These are phyloP conservation scores for Lepiota subincarnata DNA, from an alignment of 768 basidiomycete genomes.

Conservation along the genomic window DNA sequence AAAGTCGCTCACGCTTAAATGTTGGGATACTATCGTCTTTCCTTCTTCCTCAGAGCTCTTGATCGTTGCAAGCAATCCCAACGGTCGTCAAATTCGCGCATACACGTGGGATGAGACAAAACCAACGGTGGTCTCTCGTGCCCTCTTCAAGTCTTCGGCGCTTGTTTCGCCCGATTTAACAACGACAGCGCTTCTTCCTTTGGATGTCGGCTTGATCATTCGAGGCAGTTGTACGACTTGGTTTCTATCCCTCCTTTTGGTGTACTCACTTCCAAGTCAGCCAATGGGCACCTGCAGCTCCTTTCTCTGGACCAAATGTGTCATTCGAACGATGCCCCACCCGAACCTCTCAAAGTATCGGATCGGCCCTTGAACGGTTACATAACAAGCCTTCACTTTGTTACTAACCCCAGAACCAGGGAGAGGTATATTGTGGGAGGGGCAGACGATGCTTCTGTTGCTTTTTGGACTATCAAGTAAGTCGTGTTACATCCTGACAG, in stretches of 20 bases:
- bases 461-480: constrained; percentile 68
- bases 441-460: constrained; percentile 72
- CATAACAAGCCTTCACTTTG: constrained; percentile 48
- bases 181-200: constrained; percentile 32
- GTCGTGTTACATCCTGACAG: constrained; percentile 15
- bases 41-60: constrained; percentile 11
- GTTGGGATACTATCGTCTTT: constrained; percentile 13
- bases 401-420: constrained; percentile 54
- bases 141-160: background rate
- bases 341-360: constrained; percentile 35
- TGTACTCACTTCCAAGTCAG: constrained; percentile 28
- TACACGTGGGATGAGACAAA: constrained; percentile 5
- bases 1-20: constrained; percentile 1
- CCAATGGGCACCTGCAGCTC: constrained; percentile 48
- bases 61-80: constrained; percentile 10
- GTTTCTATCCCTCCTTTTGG: background rate
- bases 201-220: constrained; percentile 55
- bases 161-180: background rate
- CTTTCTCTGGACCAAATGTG: constrained; percentile 41
- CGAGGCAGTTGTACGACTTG: constrained; percentile 56
- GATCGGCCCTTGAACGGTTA: constrained; percentile 41
- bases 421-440: constrained; percentile 70
- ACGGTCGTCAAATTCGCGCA: constrained; percentile 22
- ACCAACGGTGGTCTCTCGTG: background rate
- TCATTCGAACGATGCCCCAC: constrained; percentile 18